A percentile compares a stretch with the other conserved stretches of the same genome.
Evolutionary conservation across 345 rosid species (phyloP).

Genomic region (Sonneratia caseolaris): DNA sequence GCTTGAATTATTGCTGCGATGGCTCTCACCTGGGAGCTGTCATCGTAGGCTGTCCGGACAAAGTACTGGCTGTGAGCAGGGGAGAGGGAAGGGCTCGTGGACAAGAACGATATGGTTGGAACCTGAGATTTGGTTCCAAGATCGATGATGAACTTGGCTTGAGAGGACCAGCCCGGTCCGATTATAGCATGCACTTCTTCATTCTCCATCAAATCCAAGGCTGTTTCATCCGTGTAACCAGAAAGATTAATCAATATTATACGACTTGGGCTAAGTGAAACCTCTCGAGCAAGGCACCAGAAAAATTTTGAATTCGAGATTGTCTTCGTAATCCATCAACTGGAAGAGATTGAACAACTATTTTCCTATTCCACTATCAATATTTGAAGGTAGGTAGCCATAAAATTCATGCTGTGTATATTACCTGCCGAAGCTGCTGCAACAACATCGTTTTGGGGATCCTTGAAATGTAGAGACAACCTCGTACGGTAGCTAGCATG

Average conservation of each 20-base stretch:
- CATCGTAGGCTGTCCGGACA: conserved; percentile 18
- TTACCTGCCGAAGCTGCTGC: conserved; percentile 18
- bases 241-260: no score
- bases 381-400: neutral
- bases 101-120: conserved; percentile 27
- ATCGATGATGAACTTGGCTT: conserved; percentile 19
- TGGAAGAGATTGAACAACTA: no score
- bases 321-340: no score
- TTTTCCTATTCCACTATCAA: neutral
- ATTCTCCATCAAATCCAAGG: conserved; percentile 25
- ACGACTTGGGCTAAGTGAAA: no score
- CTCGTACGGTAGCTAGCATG: conserved; percentile 12
- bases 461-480: conserved; percentile 4
- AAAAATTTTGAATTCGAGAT: no score
- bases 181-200: conserved; percentile 32
- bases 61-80: conserved; percentile 13
- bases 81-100: conserved; percentile 19
- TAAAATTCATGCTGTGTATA: neutral
- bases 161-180: conserved; percentile 25
- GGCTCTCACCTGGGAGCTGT: conserved; percentile 21
- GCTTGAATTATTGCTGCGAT: conserved; percentile 18
- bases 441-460: conserved; percentile 3
- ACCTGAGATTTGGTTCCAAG: conserved; percentile 24
- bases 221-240: conserved; percentile 5
- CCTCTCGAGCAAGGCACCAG: no score